These are phyloP conservation scores for Naematelia aurantialba DNA, from an alignment of 768 basidiomycete genomes.

Conservation along the genomic window DNA sequence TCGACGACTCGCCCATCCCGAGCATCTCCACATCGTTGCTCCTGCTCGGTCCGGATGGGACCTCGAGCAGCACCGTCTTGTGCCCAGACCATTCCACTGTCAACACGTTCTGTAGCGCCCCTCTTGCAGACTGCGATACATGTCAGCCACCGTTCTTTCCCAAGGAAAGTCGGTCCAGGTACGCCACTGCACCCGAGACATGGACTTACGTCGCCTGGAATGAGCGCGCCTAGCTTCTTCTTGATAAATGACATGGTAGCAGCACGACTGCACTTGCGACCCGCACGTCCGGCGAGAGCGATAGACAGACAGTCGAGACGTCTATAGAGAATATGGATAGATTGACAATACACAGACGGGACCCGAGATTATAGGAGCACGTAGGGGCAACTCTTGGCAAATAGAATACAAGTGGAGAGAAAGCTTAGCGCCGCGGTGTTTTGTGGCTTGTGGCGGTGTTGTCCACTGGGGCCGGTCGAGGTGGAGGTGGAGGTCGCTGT, in stretches of 20 bases:
- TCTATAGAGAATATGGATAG: too few species aligned
- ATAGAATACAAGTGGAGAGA: constrained; percentile 3
- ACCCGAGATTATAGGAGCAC: too few species aligned
- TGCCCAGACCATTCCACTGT: constrained; percentile 44
- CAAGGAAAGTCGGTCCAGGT: too few species aligned
- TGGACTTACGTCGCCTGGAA: constrained; percentile 26
- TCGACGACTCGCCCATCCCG: constrained; percentile 16
- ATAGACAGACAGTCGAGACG: too few species aligned
- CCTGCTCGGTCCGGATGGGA: constrained; percentile 16
- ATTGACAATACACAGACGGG: too few species aligned
- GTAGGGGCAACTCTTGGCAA: too few species aligned
- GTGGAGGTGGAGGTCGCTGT: not conserved
- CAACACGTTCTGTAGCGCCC: constrained; percentile 36
- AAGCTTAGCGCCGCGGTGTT: not conserved
- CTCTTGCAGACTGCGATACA: constrained; percentile 24
- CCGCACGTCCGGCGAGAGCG: too few species aligned
- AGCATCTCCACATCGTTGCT: constrained; percentile 34
- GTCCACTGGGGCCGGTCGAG: too few species aligned
- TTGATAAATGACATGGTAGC: constrained; percentile 15
- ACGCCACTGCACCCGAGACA: not conserved
- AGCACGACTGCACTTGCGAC: too few species aligned
- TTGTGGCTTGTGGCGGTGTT: not conserved
- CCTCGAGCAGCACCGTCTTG: constrained; percentile 42
- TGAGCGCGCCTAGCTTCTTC: constrained; percentile 24
- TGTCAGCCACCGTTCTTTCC: not conserved